These are phyloP conservation scores for Corylus avellana DNA, from an alignment of 306 rosid genomes.

Conservation along the genomic window DNA sequence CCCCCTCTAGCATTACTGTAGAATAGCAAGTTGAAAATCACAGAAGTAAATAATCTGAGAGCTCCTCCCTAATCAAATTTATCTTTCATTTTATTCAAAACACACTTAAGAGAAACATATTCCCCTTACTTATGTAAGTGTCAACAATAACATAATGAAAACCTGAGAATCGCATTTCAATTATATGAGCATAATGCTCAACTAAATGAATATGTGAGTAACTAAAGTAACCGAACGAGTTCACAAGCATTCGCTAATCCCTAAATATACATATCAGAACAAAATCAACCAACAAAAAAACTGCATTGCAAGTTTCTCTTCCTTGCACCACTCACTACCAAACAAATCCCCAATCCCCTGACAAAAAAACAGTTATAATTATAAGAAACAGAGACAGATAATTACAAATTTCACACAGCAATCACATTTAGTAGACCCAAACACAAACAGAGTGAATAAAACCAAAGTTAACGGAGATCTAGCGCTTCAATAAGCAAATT, in stretches of 20 bases:
- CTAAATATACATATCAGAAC: background rate
- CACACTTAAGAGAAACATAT: background rate
- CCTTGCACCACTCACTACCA: conserved; percentile 4
- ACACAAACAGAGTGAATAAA: conserved; percentile 29
- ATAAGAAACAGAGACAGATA: background rate
- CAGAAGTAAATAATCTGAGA: background rate
- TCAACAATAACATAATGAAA: background rate
- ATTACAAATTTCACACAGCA: background rate
- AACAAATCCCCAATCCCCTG: background rate
- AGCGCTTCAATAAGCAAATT: conserved; percentile 12
- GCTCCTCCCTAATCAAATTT: background rate
- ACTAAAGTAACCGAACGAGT: background rate
- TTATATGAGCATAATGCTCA: background rate
- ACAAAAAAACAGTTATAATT: no score
- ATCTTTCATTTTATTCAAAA: background rate
- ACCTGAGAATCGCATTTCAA: background rate
- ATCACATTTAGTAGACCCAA: background rate
- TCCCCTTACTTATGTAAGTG: background rate
- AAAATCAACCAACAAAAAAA: background rate
- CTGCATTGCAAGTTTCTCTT: background rate
- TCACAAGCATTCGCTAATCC: background rate
- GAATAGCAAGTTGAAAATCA: background rate
- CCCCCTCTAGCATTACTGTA: background rate
- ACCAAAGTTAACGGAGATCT: conserved; percentile 28
- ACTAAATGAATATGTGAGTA: no score